Evolutionary conservation across 75 land plant species (phyloP), one percentile per base, ranked within the genome.

Genomic region (Pinus taeda): DNA sequence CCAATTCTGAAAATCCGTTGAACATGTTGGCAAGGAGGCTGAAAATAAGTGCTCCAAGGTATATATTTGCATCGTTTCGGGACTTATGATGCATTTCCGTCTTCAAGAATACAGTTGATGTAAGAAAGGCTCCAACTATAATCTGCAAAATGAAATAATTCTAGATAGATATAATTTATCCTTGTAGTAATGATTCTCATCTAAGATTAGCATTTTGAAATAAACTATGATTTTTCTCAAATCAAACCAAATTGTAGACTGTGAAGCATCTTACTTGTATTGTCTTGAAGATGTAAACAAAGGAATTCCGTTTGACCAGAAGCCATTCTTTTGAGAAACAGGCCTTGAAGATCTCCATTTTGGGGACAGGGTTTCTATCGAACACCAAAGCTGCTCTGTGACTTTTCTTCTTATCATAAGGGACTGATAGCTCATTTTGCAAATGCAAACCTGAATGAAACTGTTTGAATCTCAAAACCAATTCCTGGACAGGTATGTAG

Each of bases 1-100:
- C 77, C 3, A 94, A 83, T 83, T 96, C 98, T 22, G 95, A 79
- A 57, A 95, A 94, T 8, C 98, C 98, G 71, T 92, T 89, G 91
- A 96, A 96, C 88, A 92, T 92, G 83, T 92, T 87, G 14, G 60
- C 70, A 36, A 94, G 74, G 74, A 96, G 53, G 0, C 83, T 77
- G 39, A 86, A 96, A 74, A 96, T 63, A 15, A 90, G 84, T 5
- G 97, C 94, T 2, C 94, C 90, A 59, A 91, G 56, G 73, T 82
- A 95, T 4, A 84, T 3, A 13, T 77, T 82, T 3, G 87, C 97
- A 79, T 94, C 95, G 0, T 21, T 56, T 29, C 74, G 80, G 57
- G 73, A 79, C 65, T 78, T 79, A 0, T 81, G 81, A 75, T 88
- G 91, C 93, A 94, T 82, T 33, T 53, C 26, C 2, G 93, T 88